Percentiles rank a stretch among this genome's conserved stretches.
phyloP scores from a whole-genome alignment of 2,329 filamentous ascomycete genomes.

The Xylariales sp. region DNA sequence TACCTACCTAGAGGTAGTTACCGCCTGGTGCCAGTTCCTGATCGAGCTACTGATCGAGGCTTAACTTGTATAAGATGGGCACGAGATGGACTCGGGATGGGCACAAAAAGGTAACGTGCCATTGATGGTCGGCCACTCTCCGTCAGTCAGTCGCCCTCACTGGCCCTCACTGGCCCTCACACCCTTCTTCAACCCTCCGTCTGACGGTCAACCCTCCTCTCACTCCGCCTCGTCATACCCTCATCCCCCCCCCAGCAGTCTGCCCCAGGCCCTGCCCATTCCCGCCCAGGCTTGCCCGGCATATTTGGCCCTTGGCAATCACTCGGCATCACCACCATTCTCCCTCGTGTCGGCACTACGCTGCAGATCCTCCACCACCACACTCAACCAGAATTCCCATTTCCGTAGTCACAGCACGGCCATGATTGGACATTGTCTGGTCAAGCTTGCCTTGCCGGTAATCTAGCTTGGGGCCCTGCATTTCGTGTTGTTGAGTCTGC shows the following conservation, averaged over 20 bases:
- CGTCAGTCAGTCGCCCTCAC: background rate
- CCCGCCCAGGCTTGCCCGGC: no score
- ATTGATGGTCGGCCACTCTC: slow-evolving; percentile 7
- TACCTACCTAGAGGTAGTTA: no score
- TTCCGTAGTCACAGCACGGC: background rate
- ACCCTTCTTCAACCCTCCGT: background rate
- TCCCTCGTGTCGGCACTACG: slow-evolving; percentile 27
- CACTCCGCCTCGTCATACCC: background rate
- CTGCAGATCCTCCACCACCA: slow-evolving; percentile 4
- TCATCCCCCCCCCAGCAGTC: background rate
- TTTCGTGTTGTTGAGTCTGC: slow-evolving; percentile 32
- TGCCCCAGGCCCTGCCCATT: slow-evolving; percentile 1
- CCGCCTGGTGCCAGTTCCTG: no score
- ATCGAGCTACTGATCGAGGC: background rate
- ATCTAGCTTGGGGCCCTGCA: slow-evolving; percentile 23
- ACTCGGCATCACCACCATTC: slow-evolving; percentile 12
- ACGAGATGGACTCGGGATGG: background rate
- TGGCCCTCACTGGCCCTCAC: background rate
- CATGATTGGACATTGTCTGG: slow-evolving; percentile 23
- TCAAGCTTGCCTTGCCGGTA: background rate
- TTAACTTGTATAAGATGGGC: slow-evolving; percentile 15
- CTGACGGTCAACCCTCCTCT: background rate
- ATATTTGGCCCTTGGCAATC: slow-evolving; percentile 7
- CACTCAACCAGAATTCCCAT: background rate
- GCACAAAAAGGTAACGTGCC: slow-evolving; percentile 35